Conservation (phyloP, 2,329 filamentous ascomycete genomes). For the Geosmithia morbida region DNA sequence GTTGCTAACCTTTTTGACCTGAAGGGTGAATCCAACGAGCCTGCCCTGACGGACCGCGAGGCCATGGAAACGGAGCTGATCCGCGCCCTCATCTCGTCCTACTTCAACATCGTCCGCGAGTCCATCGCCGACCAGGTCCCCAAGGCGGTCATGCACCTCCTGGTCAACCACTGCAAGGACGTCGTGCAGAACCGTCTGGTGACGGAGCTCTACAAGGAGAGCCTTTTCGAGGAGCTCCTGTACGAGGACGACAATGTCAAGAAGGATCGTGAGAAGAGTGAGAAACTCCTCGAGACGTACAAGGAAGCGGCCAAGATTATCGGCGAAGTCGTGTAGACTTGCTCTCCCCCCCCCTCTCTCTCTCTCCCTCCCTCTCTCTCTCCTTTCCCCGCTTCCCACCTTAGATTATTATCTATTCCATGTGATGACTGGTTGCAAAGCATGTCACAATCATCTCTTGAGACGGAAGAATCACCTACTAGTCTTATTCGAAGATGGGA, state of each 20-base stretch:
- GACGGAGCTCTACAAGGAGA: slow-evolving; percentile 87
- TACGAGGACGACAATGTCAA: slow-evolving; percentile 98
- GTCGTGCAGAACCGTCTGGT: slow-evolving; percentile 95
- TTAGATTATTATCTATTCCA: no score
- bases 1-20: slow-evolving; percentile 4
- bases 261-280: slow-evolving; percentile 96
- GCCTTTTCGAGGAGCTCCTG: slow-evolving; percentile 78
- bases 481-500: no score
- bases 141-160: slow-evolving; percentile 96
- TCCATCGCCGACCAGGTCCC: slow-evolving; percentile 98
- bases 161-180: slow-evolving; percentile 97
- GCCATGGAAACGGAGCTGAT: slow-evolving; percentile 97
- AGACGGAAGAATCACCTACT: no score
- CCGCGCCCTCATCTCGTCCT: slow-evolving; percentile 87
- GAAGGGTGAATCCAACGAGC: slow-evolving; percentile 53
- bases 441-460: no score
- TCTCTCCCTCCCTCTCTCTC: background rate
- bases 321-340: slow-evolving; percentile 69
- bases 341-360: background rate
- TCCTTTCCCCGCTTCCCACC: background rate
- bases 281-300: slow-evolving; percentile 89
- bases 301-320: slow-evolving; percentile 97
- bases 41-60: slow-evolving; percentile 86
- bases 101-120: slow-evolving; percentile 98
- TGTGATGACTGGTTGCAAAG: no score